Evolutionary conservation across 257 asterid species (phyloP), one percentile per base, ranked within the genome.

Genomic region (Nicotiana noctiflora): DNA sequence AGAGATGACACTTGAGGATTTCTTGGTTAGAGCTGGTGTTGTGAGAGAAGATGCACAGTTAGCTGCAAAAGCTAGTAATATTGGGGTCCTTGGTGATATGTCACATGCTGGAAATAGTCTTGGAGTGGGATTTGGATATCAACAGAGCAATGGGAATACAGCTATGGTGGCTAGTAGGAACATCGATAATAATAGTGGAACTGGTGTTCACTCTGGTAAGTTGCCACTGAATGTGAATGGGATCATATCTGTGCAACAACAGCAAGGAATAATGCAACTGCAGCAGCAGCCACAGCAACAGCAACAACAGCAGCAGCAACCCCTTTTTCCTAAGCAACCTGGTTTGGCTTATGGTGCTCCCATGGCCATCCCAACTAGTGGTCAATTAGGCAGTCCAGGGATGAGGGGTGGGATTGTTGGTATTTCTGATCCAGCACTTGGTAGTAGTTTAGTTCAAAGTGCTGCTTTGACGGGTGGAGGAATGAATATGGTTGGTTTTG

Each of bases 1-100:
- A 18, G 97, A 96, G 87, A 86, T 92, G 12, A 94, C 99, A 25
- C 95, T 96, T 1, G 99, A 96, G 86, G 98, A 96, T 82, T 96
- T 94, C 83, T 86, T 96, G 81, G 84, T 80, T 51, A 89, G 88
- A 86, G 98, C 99, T n/a, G 99, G 99, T 46, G 97, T 89, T 72
- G 97, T 90, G 72, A 90, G 91, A 85, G 97, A 95, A 85, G 97
- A 92, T 64, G 77, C 90, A 65, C 94, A 87, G 52, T 63, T 89
- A 79, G 85, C 87, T 72, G 89, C 84, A n/a, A 87, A 87, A 68
- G 52, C 87, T 23, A 81, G 59, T 81, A 62, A 86, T 81, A 19
- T 61, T 85, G 81, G 80, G 8, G 92, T 86, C 46, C 86, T 90
- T 18, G 90, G 83, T 23, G 91, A 93, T 86, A 75, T 91, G 46